Evolutionary conservation across 371 early-diverging fungal species (phyloP), one percentile per base, ranked within the genome.

Genomic region (Coemansia linderi): DNA sequence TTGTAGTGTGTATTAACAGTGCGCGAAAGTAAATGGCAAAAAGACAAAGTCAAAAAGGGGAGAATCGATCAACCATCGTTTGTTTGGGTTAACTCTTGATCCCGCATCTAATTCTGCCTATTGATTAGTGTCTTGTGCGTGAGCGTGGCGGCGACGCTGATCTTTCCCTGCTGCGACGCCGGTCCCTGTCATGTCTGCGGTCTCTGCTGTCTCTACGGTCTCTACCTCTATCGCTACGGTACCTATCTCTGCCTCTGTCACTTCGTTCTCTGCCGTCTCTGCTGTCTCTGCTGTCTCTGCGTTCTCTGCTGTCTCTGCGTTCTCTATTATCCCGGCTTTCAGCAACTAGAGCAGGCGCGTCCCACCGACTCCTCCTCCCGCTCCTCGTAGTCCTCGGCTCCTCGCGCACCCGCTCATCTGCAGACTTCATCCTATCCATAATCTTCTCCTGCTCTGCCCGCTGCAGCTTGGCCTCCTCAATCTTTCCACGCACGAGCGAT

Each of bases 401-500:
- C 57, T 59, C 44, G 13, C 40, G 37, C 29, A 39, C n/a, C 10
- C 72, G 63, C 19, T 31, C 17, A 12, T 73, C 63, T 0, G 77
- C 63, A 5, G 39, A 48, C 27, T 37, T 37, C 24, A 77, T 73
- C 12, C 29, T 38, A 1, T 48, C 78, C 31, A 31, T 65, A 2
- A 79, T 60, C 40, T 15, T 43, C 31, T 71, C 72, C 31, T 81
- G 66, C 38, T 79, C 72, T n/a, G 63, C 72, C 12, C 69, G 71
- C 43, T 82, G 82, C 36, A 75, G 70, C 58, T 85, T 80, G 17
- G 91, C 61, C 70, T 97, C 93, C 61, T 90, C 87, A 72, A 93
- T 93, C 81, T 94, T 93, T 65, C 87, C 82, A 54, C 94, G 95
- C 69, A 97, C 71, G 75, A 96, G 90, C 54, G 83, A 82, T 43